Conservation (phyloP, 2,329 filamentous ascomycete genomes). For the Triangularia setosa region DNA sequence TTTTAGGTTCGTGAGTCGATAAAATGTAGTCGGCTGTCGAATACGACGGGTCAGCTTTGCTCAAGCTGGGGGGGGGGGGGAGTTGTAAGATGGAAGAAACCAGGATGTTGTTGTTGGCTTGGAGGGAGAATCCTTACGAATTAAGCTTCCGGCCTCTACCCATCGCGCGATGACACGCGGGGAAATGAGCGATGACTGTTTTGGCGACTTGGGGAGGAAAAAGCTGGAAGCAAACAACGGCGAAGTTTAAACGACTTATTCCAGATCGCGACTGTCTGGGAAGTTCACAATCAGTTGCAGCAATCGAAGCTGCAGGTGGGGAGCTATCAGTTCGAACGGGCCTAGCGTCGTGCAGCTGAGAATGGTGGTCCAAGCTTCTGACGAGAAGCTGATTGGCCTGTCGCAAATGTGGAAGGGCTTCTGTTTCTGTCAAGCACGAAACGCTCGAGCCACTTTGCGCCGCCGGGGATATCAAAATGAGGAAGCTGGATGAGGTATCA, state of each 20-base stretch:
- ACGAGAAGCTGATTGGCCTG: background rate
- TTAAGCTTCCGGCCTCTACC: background rate
- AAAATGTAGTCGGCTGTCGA: background rate
- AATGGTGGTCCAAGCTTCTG: constrained; percentile 6
- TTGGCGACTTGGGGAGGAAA: background rate
- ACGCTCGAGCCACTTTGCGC: background rate
- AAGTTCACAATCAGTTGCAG: background rate
- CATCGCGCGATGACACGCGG: background rate
- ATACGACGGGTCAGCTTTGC: background rate
- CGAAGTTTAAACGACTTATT: background rate
- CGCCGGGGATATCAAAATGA: background rate
- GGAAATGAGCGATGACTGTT: background rate
- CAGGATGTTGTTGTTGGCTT: background rate
- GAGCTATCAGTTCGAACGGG: constrained; percentile 1
- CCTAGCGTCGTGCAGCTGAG: constrained; percentile 1
- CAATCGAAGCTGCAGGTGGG: constrained; percentile 4
- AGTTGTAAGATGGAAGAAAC: background rate
- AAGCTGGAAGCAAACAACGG: background rate
- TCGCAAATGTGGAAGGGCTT: background rate
- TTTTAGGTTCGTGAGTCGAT: background rate
- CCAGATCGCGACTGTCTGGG: background rate
- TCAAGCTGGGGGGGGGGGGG: too few relatives aligned
- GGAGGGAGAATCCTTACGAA: background rate
- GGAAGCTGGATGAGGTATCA: background rate
- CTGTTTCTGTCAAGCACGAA: background rate